Base-by-base conservation (phyloP, 345 rosid species). In the Rhizophora mangle region DNA sequence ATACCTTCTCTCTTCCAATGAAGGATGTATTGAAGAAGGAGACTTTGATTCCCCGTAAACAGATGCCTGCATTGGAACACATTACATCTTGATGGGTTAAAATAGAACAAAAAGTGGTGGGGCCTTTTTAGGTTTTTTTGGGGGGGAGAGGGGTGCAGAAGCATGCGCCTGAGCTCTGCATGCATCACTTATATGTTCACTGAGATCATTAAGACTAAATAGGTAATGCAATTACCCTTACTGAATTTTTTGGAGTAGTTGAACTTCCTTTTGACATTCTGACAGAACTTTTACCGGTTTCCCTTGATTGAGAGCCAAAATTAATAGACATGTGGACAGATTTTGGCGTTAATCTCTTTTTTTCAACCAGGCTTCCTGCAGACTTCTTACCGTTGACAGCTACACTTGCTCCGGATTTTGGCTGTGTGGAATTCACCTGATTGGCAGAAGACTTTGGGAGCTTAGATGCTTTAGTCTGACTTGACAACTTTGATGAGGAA, bases 1-100 rank as follows among this genome's bases (percentile, higher is more conserved):
- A 22, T 75, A 93, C 96, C 97, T 89, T 75, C 71, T 84, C 58
- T 81, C 77, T 75, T 79, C 83, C 58, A 82, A 60, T 24, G 63
- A 85, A 49, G 36, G 78, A 68, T 34, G 72, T 58, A 55, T 69
- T 70, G 78, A 69, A 80, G 86, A 79, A 75, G 68, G 81, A 63
- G 64, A 54, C 74, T 75, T 72, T n/a, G 84, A 70, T 70, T 62
- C 74, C 65, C 63, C 78, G 65, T 51, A 57, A 78, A 72, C 65
- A 68, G 91, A 82, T 63, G 79, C 87, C 93, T 91, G 68, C 75
- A 69, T 30, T 65, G 58, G 54, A 65, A 74, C 15, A 39, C 15
- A 70, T 60, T 5, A 57, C 47, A 51, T 55, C 75, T 62, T 43
- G 16, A 26, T 68, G 47, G 26, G 63, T 46, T 36, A 49, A 22